These are phyloP conservation scores for Lenzites betulinus DNA, from an alignment of 768 basidiomycete species.

Conservation along the genomic window DNA sequence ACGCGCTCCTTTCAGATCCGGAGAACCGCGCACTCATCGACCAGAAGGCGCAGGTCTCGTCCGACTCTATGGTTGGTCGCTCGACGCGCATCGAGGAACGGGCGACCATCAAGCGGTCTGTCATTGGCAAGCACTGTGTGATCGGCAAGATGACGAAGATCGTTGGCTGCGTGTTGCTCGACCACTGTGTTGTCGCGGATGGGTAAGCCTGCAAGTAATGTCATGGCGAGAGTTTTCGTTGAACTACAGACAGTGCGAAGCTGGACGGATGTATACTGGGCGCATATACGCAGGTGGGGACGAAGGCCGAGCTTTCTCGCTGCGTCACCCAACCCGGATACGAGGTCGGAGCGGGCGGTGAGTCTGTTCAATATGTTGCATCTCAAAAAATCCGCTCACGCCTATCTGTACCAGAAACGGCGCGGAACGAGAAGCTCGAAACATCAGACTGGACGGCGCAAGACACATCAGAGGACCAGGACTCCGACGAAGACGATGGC, in stretches of 20 bases:
- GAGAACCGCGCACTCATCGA: constrained; percentile 73
- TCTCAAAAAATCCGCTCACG: neutral
- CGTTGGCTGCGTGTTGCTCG: constrained; percentile 78
- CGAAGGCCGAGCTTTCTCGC: constrained; percentile 64
- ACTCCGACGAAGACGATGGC: constrained; percentile 27
- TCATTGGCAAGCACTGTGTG: constrained; percentile 54
- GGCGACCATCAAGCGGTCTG: constrained; percentile 66
- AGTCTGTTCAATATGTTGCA: constrained; percentile 4
- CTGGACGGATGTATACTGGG: constrained; percentile 78
- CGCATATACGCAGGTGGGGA: constrained; percentile 69
- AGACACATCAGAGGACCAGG: constrained; percentile 32
- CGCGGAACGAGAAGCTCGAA: constrained; percentile 59
- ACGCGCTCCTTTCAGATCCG: constrained; percentile 57
- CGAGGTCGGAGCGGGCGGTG: constrained; percentile 67
- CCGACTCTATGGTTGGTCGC: constrained; percentile 78
- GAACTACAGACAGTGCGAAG: constrained; percentile 53
- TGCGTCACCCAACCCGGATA: constrained; percentile 81
- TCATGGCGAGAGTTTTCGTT: neutral
- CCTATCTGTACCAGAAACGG: constrained; percentile 42
- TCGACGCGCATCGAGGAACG: constrained; percentile 83
- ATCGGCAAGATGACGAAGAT: constrained; percentile 75
- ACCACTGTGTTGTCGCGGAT: constrained; percentile 87
- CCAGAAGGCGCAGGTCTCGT: constrained; percentile 78
- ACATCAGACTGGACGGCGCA: constrained; percentile 54
- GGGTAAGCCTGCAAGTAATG: constrained; percentile 54